Evolutionary conservation across 1,284 basidiomycete species (phyloP).

Genomic region (Rhodotorula sp.): DNA sequence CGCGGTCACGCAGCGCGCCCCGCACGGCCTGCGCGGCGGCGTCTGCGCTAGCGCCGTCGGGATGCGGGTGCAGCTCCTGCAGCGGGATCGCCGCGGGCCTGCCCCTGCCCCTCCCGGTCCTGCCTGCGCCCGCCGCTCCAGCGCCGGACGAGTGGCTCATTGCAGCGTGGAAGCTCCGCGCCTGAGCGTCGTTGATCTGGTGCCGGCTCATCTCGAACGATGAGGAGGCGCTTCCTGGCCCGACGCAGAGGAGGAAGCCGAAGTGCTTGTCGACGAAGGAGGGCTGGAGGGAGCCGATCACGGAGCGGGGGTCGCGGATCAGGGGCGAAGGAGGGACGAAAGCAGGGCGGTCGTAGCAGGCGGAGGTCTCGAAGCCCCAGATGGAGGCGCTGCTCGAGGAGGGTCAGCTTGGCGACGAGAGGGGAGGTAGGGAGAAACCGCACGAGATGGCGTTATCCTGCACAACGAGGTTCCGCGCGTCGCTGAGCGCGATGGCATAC

Average conservation of each 20-base stretch:
- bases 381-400: constrained; percentile 23
- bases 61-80: background rate
- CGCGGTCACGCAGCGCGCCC: too few relatives aligned
- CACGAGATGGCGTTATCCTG: constrained; percentile 35
- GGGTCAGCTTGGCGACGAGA: background rate
- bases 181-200: constrained; percentile 31
- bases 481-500: constrained; percentile 36
- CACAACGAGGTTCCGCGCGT: constrained; percentile 31
- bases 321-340: constrained; percentile 34
- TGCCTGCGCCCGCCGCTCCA: background rate
- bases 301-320: constrained; percentile 33
- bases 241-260: constrained; percentile 41
- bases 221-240: constrained; percentile 21
- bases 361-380: constrained; percentile 36
- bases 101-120: background rate
- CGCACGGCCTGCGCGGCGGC: background rate
- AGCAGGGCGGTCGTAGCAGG: constrained; percentile 32
- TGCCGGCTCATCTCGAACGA: constrained; percentile 27
- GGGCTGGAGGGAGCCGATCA: constrained; percentile 32
- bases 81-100: background rate
- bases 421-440: background rate
- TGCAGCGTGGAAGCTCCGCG: background rate
- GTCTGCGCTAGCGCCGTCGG: background rate
- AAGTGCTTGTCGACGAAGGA: constrained; percentile 35
- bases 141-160: background rate